These are phyloP conservation scores for Heliamphora pulchella DNA, from an alignment of 179 eudicot genomes.

Conservation along the genomic window DNA sequence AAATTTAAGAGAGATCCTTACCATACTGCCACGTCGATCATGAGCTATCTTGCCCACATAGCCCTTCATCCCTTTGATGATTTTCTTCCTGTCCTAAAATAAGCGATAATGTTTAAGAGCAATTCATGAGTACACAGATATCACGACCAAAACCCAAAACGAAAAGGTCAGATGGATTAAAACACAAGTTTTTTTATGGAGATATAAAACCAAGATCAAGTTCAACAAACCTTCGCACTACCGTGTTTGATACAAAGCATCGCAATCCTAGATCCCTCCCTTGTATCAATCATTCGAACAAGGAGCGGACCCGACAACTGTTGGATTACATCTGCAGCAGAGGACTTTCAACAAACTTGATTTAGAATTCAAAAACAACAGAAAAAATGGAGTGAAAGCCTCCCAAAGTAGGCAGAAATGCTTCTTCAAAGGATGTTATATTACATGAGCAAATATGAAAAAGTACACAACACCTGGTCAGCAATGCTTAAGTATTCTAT, in stretches of 20 bases:
- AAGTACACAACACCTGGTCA: constrained; percentile 47
- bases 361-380: constrained; percentile 30
- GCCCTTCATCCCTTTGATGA: constrained; percentile 78
- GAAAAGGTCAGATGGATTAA: neutral
- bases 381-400: neutral
- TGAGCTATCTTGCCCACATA: constrained; percentile 63
- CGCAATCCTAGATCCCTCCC: constrained; percentile 78
- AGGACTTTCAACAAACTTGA: constrained; percentile 44
- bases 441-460: neutral
- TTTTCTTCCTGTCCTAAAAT: constrained; percentile 75
- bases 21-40: constrained; percentile 68
- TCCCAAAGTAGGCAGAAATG: neutral
- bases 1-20: constrained; percentile 24
- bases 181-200: neutral
- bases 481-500: constrained; percentile 82
- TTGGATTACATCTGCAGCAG: constrained; percentile 72
- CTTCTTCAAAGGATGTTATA: neutral
- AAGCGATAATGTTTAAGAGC: neutral
- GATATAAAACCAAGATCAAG: constrained; percentile 1
- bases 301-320: constrained; percentile 68
- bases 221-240: constrained; percentile 68
- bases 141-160: neutral
- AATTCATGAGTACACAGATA: neutral
- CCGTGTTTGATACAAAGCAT: constrained; percentile 86
- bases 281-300: constrained; percentile 82